Evolutionary conservation across 2,329 filamentous ascomycete genomes (phyloP), one percentile per base, ranked within the genome.

Genomic region (Claviceps sp.): DNA sequence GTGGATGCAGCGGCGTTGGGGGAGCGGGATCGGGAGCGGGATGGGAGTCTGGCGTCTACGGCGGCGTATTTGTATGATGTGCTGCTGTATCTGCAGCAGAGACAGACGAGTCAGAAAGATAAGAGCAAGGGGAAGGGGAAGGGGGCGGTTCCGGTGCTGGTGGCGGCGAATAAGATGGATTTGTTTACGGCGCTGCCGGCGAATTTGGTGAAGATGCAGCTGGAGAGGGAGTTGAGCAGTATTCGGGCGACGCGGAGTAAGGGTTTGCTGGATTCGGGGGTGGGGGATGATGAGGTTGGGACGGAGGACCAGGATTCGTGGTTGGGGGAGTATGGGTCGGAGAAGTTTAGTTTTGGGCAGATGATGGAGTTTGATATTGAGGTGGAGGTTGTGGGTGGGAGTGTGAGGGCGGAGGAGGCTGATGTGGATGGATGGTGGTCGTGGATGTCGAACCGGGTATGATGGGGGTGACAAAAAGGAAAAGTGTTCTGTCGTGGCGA

Each of bases 131-230:
- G 61, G 50, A 56, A 59, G 52, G 67, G 64, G 56, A 56, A 61
- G 44, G 67, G 64, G 60, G 56, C 54, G 2, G 75, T 93, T 8
- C 82, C 87, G 0, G 76, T 98, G 7, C 75, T 98, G 39, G 73
- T 98, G 38, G 90, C 89, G 1, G 90, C 89, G 51, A 98, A 97
- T 70, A 98, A 98, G 75, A 78, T 89, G 64, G 93, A 98, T 66
- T 75, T 98, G 1, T 98, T 98, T 65, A 96, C 93, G 0, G 89
- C 91, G 7, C 71, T 96, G 50, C 93, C 93, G 0, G 80, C 87
- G 0, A 76, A 78, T 5, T 73, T 94, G 37, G 87, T 96, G 54
- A 84, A 80, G 66, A 75, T 76, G 50, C 80, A 78, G 57, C 73
- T 98, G 14, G 90, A 97, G 70, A 73, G 76, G 13, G 91, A 96